A percentile compares a stretch with the other conserved stretches of the same genome.
Evolutionary conservation across 257 asterid species (phyloP).

Genomic region (Solanum phureja): DNA sequence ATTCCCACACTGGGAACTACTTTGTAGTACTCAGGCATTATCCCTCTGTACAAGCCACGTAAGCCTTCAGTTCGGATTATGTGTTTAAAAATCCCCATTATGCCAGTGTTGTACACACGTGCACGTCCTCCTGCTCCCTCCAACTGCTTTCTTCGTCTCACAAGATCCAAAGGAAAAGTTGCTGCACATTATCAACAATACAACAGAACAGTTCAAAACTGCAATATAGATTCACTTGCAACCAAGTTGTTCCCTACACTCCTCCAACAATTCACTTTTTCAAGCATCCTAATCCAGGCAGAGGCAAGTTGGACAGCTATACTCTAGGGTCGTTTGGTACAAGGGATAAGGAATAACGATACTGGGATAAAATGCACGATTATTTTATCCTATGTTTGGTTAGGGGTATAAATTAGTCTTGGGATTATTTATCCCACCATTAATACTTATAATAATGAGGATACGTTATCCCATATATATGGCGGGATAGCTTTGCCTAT

Average conservation of each 20-base stretch:
- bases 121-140: slow-evolving; percentile 92
- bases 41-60: slow-evolving; percentile 85
- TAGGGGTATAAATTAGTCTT: background rate
- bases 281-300: background rate
- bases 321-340: background rate
- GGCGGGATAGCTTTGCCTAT: background rate
- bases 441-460: background rate
- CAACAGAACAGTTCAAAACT: background rate
- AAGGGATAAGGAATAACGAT: background rate
- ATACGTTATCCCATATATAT: background rate
- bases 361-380: background rate
- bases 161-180: slow-evolving; percentile 88
- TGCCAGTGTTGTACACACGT: slow-evolving; percentile 68
- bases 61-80: slow-evolving; percentile 65
- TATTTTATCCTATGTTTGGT: background rate
- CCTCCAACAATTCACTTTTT: background rate
- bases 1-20: slow-evolving; percentile 93
- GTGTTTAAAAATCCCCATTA: slow-evolving; percentile 57
- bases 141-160: slow-evolving; percentile 91
- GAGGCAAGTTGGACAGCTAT: background rate
- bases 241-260: background rate
- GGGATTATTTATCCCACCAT: background rate
- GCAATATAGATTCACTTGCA: background rate
- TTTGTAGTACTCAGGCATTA: slow-evolving; percentile 88
- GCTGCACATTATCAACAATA: slow-evolving; percentile 30